Base-by-base conservation (phyloP, 2,329 filamentous ascomycete species). In the Cytospora piceicola region DNA sequence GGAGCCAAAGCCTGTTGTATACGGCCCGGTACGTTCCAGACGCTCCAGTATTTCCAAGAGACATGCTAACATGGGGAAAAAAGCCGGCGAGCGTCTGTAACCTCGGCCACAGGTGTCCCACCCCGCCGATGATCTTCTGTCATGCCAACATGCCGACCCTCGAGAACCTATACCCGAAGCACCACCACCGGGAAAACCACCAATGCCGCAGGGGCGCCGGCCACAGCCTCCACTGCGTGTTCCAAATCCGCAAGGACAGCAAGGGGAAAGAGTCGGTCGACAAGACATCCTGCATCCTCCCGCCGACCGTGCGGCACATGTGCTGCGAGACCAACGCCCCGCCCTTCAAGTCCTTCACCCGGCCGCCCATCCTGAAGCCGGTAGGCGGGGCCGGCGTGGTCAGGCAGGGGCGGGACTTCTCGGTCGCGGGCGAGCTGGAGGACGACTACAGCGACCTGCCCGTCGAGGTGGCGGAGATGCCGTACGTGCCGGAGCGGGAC, bases 181-280 rank as follows among this genome's bases (percentile, higher is more conserved):
- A 67, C 53, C 42, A 67, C 30, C 65, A 67, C 42, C 62, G 52
- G 3, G 61, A 46, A 11, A 58, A 67, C 54, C 39, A 61, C 58
- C 42, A 61, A 32, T 67, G 65, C 36, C 53, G 42, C 4, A 52
- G 49, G 53, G 65, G 65, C 27, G 52, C 57, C 14, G 57, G 34
- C 22, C 65, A 67, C 53, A n/a, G 42, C 17, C 22, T 67, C 15
- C 65, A 67, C 62, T 67, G 65, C 62, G 65, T 61, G 6, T 67
- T 65, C 54, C 46, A 57, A 14, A 54, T 54, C 32, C 29, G 20
- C 51, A 36, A 3, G 36, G 42, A 32, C 53, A 7, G n/a, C n/a
- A 49, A 22, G 2, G 15, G 4, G 30, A 53, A 24, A 14, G 46
- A 59, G n/a, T 17, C 27, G 24, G 24, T 27, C 36, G 55, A 65